Percentiles rank a stretch among this genome's conserved stretches.
phyloP scores from a whole-genome alignment of 139 green algal species.

The Chlamydomonas schloesseri region DNA sequence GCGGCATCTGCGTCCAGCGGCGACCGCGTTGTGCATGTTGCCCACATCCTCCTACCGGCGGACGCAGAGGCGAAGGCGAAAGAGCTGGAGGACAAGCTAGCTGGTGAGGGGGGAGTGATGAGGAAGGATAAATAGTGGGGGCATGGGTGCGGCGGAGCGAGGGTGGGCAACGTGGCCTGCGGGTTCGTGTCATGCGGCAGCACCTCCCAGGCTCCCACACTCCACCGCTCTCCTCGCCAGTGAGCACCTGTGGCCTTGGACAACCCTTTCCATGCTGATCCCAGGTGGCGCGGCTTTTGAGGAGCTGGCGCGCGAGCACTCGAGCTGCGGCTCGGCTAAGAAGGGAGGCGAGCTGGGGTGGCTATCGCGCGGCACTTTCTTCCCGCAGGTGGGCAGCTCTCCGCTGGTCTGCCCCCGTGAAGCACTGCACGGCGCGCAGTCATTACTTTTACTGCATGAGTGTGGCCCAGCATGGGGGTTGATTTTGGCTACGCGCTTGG shows the following conservation, averaged over 20 bases:
- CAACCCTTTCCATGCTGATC: too few species aligned
- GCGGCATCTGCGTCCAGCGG: background rate
- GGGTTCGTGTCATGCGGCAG: too few species aligned
- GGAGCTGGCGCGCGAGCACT: slow-evolving; percentile 20
- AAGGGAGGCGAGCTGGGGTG: slow-evolving; percentile 33
- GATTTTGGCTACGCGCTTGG: too few species aligned
- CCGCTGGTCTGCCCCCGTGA: too few species aligned
- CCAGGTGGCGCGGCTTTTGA: slow-evolving; percentile 24
- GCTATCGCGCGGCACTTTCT: slow-evolving; percentile 36
- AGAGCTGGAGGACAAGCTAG: slow-evolving; percentile 9
- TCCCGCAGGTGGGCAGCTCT: slow-evolving; percentile 25
- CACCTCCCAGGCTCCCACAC: too few species aligned
- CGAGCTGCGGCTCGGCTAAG: slow-evolving; percentile 3
- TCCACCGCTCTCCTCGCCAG: too few species aligned
- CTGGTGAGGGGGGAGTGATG: background rate
- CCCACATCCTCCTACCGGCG: slow-evolving; percentile 5
- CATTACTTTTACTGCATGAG: too few species aligned
- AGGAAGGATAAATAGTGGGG: background rate
- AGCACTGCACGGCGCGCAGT: too few species aligned
- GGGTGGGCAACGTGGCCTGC: too few species aligned
- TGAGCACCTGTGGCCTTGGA: too few species aligned
- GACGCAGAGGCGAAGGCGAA: background rate
- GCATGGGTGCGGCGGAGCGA: too few species aligned
- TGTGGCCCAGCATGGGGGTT: too few species aligned
- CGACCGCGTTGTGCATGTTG: slow-evolving; percentile 17